Conservation (phyloP, 2,329 filamentous ascomycete genomes). For the Rhynchosporium secalis region DNA sequence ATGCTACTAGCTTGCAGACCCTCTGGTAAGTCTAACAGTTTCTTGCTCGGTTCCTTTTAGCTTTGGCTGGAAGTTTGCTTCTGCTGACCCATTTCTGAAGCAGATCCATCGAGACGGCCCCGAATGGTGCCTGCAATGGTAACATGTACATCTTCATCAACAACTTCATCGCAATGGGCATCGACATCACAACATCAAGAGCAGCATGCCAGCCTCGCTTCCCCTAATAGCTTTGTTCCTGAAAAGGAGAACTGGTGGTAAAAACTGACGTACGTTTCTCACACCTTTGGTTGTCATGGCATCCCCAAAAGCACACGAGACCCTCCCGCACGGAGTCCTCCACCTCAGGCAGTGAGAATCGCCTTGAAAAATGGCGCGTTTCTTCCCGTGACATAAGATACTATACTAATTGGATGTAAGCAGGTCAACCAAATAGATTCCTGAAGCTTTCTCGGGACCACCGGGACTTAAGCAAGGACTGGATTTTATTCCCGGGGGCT, state of each 20-base stretch:
- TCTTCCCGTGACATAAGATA: no score
- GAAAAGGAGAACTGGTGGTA: not conserved
- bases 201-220: not conserved
- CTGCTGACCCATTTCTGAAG: not conserved
- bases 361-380: no score
- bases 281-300: no score
- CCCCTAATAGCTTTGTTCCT: not conserved
- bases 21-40: not conserved
- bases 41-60: not conserved
- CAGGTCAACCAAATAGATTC: no score
- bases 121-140: not conserved
- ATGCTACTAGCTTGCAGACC: not conserved
- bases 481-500: not conserved
- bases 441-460: not conserved
- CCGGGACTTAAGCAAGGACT: not conserved
- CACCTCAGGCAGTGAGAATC: no score
- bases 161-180: conserved; percentile 36
- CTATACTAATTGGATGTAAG: no score
- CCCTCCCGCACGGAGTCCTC: no score
- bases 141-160: not conserved
- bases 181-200: not conserved
- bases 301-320: no score
- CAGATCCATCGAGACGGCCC: not conserved
- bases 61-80: not conserved
- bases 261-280: not conserved